These are phyloP conservation scores for Calonectria fujianensis DNA, from an alignment of 2,329 filamentous ascomycete species.

Conservation along the genomic window DNA sequence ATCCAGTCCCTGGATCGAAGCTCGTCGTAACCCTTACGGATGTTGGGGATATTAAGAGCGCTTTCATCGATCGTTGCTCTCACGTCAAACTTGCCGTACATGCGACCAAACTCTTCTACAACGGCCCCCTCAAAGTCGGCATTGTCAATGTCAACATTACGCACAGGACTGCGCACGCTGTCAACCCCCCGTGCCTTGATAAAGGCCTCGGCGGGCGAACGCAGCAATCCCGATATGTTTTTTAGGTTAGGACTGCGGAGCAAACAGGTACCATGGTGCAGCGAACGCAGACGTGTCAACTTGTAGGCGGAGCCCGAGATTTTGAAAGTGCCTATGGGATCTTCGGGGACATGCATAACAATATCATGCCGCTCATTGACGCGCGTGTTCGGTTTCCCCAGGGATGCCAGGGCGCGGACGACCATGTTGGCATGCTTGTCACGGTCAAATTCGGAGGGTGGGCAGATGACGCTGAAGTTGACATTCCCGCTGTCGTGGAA, in stretches of 20 bases:
- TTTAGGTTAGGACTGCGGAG: conserved; percentile 84
- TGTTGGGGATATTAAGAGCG: conserved; percentile 66
- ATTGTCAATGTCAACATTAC: conserved; percentile 80
- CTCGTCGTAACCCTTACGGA: conserved; percentile 64
- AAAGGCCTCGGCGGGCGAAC: conserved; percentile 84
- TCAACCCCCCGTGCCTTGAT: conserved; percentile 91
- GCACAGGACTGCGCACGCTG: conserved; percentile 89
- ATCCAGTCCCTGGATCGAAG: conserved; percentile 81
- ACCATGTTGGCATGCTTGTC: conserved; percentile 95
- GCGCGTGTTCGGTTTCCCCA: conserved; percentile 76
- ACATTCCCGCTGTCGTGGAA: conserved; percentile 96
- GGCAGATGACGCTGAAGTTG: conserved; percentile 95
- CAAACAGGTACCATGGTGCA: conserved; percentile 96
- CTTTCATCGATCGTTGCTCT: conserved; percentile 68
- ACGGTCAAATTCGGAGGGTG: conserved; percentile 84
- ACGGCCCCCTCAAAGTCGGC: conserved; percentile 73
- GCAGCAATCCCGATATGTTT: conserved; percentile 81
- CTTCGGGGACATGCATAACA: conserved; percentile 75
- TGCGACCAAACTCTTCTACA: conserved; percentile 76
- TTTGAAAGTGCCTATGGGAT: conserved; percentile 74
- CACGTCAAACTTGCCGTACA: conserved; percentile 74
- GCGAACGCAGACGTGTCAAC: conserved; percentile 84
- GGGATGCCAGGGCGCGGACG: conserved; percentile 82
- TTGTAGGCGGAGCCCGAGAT: conserved; percentile 97
- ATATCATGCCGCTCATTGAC: conserved; percentile 97